Evolutionary conservation across 768 basidiomycete genomes (phyloP), one percentile per base, ranked within the genome.

Genomic region (Suillus discolor): DNA sequence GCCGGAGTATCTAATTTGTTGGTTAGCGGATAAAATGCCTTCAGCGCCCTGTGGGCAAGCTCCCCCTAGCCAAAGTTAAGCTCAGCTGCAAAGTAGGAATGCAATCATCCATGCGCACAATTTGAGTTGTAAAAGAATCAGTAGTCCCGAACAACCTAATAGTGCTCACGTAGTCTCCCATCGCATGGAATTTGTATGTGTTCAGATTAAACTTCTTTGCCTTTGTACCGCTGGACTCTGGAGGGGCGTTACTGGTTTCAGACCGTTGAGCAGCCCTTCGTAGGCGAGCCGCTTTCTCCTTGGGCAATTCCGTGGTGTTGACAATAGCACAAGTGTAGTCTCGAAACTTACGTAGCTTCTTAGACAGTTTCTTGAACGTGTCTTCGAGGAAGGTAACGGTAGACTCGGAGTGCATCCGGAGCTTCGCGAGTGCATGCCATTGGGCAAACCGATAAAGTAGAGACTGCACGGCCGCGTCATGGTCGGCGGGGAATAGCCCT

Each of bases 391-490:
- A 57, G 0, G 0, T 9, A 28, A 54, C 72, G 39, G 38, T 76
- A 3, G 55, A 47, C 7, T 70, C 66, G 0, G 78, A 76, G 54
- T 79, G 79, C 6, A 75, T 47, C 0, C 78, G 70, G 4, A 81
- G 71, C 55, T 81, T 81, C 0, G 76, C 78, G 15, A 73, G 66
- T 1, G 64, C 75, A 71, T 80, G 79, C 80, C 80, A 81, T 5
- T 67, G 71, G 6, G 70, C 71, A 2, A 75, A 63, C 1, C 61
- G 63, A 67, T 77, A 79, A 0, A 78, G 57, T 1, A 80, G 62
- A 8, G 69, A 63, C 16, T 69, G 54, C 31, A 77, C 39, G 6
- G 65, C 54, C 1, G 13, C 45, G n/a, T 79, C 66, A 61, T 78
- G 67, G 2, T 51, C 64, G 12, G 70, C 68, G 9, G 71, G 71